phyloP scores from a whole-genome alignment of 2,329 filamentous ascomycete species.

The Verruconis gallopava region DNA sequence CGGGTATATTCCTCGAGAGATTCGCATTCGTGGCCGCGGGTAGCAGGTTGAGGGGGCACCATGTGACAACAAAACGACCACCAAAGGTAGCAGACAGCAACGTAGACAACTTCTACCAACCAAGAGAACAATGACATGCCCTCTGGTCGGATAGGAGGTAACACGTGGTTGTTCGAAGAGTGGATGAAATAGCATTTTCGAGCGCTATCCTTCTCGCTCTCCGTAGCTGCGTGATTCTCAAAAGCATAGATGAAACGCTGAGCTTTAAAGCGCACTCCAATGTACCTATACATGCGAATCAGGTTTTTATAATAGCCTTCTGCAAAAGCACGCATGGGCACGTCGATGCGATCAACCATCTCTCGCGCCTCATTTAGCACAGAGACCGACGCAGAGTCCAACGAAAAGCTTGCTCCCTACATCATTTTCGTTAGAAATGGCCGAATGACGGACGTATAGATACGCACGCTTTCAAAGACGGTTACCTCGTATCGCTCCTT shows the following conservation, averaged over 20 bases:
- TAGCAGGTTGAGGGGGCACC: conserved; percentile 23
- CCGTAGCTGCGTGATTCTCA: conserved; percentile 19
- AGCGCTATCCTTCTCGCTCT: conserved; percentile 9
- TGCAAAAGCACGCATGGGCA: conserved; percentile 40
- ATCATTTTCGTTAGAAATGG: too few relatives aligned
- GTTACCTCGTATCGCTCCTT: conserved; percentile 29
- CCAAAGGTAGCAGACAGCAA: conserved; percentile 40
- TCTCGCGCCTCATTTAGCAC: conserved; percentile 18
- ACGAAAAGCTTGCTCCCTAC: conserved; percentile 30
- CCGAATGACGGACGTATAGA: too few relatives aligned
- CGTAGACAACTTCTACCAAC: conserved; percentile 31
- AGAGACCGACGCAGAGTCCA: conserved; percentile 33
- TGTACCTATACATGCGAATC: conserved; percentile 41
- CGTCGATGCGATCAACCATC: conserved; percentile 28
- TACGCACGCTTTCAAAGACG: conserved; percentile 33
- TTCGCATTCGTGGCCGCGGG: conserved; percentile 22
- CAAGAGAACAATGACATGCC: conserved; percentile 25
- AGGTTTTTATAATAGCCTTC: conserved; percentile 44
- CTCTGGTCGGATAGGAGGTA: conserved; percentile 31
- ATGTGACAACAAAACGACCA: conserved; percentile 41
- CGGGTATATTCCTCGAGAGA: conserved; percentile 36
- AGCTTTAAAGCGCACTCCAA: conserved; percentile 37
- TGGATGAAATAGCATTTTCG: conserved; percentile 35
- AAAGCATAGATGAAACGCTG: conserved; percentile 43
- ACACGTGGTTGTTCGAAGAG: conserved; percentile 40